Evolutionary conservation across 225 moss, liverwort and hornwort genomes (phyloP).

Genomic region (Bryoerythrophyllum caledonicum): DNA sequence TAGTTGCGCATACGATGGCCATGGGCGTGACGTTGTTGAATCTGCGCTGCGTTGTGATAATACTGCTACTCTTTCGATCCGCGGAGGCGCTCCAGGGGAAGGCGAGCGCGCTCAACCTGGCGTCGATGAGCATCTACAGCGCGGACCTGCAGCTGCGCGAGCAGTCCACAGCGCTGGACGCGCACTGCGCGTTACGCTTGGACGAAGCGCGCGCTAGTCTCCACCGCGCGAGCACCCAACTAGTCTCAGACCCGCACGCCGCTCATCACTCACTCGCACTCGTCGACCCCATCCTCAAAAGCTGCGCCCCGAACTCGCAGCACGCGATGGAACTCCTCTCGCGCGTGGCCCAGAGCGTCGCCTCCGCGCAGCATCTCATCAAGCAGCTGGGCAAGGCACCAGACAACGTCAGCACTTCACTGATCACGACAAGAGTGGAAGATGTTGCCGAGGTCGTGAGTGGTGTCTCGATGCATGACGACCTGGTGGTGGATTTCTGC

Average conservation of each 20-base stretch:
- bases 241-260: slow-evolving; percentile 26
- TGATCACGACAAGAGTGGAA: slow-evolving; percentile 13
- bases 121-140: slow-evolving; percentile 41
- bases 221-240: slow-evolving; percentile 1
- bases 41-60: not conserved
- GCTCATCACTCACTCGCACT: slow-evolving; percentile 31
- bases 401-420: too few species aligned
- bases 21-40: slow-evolving; percentile 17
- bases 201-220: slow-evolving; percentile 17
- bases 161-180: slow-evolving; percentile 17
- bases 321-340: slow-evolving; percentile 24
- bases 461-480: slow-evolving; percentile 18
- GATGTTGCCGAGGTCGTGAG: not conserved
- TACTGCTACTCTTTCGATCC: not conserved
- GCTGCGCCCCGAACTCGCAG: slow-evolving; percentile 30
- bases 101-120: slow-evolving; percentile 39
- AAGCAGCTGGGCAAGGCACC: slow-evolving; percentile 22
- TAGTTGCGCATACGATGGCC: not conserved
- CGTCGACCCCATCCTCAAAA: slow-evolving; percentile 19
- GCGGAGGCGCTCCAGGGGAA: slow-evolving; percentile 19
- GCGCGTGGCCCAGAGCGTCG: slow-evolving; percentile 40
- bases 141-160: slow-evolving; percentile 39
- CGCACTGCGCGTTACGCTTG: slow-evolving; percentile 23
- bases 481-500: slow-evolving; percentile 53
- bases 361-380: slow-evolving; percentile 42